A percentile compares a stretch with the other conserved stretches of the same genome.
These are phyloP conservation scores for Capsella rubella DNA, from an alignment of 441 rosid species.

Conservation along the genomic window DNA sequence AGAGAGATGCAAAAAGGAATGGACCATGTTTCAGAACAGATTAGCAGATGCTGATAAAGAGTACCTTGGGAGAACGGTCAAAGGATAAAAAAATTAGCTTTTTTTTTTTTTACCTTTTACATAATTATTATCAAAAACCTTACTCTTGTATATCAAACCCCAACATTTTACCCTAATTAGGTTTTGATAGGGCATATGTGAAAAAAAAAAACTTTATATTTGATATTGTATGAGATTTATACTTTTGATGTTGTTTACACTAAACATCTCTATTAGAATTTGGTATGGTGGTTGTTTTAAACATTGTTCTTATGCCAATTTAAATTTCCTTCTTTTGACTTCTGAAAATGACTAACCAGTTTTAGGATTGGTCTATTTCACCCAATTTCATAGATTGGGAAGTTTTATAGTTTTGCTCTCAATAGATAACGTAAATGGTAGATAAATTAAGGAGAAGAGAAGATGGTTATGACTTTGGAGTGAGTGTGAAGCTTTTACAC, in stretches of 20 bases:
- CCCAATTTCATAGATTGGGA: not conserved
- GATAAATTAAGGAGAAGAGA: slow-evolving; percentile 30
- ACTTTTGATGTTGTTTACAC: not conserved
- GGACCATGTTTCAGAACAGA: slow-evolving; percentile 69
- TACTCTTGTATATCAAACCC: slow-evolving; percentile 23
- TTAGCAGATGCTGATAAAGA: slow-evolving; percentile 61
- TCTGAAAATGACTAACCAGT: slow-evolving; percentile 8
- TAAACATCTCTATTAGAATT: not conserved
- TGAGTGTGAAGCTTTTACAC: slow-evolving; percentile 43
- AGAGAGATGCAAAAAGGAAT: slow-evolving; percentile 65
- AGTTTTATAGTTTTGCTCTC: slow-evolving; percentile 1
- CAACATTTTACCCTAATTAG: slow-evolving; percentile 12
- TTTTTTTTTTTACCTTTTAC: not conserved
- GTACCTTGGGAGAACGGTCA: slow-evolving; percentile 41
- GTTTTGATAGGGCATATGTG: slow-evolving; percentile 22
- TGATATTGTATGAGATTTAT: slow-evolving; percentile 17
- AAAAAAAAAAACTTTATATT: slow-evolving; percentile 10
- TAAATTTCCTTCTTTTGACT: not conserved
- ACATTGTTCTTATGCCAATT: slow-evolving; percentile 6
- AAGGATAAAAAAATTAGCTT: not conserved
- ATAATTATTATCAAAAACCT: not conserved
- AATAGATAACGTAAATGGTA: slow-evolving; percentile 38
- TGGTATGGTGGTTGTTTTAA: not conserved
- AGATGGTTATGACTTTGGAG: slow-evolving; percentile 30
- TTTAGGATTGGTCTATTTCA: slow-evolving; percentile 16